phyloP scores from a whole-genome alignment of 2,329 filamentous ascomycete species.

The Hymenoscyphus linearis region DNA sequence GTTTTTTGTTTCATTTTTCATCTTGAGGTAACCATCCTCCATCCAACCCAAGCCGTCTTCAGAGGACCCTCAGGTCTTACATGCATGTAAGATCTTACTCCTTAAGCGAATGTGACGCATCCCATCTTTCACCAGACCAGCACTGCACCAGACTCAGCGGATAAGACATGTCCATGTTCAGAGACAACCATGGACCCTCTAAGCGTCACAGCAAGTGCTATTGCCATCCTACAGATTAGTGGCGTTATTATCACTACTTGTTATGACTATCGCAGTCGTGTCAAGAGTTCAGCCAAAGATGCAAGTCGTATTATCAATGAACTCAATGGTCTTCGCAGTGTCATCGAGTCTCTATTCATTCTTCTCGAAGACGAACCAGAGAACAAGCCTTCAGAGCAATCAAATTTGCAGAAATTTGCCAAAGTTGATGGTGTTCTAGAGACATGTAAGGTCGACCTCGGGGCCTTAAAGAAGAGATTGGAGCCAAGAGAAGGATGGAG shows the following conservation, averaged over 20 bases:
- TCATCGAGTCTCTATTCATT: slow-evolving; percentile 4
- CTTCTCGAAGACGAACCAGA: neutral
- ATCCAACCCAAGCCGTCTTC: too few relatives aligned
- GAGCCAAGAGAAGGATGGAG: slow-evolving; percentile 5
- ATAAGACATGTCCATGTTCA: neutral
- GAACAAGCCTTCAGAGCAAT: neutral
- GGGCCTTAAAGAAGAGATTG: neutral
- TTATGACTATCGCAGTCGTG: slow-evolving; percentile 3
- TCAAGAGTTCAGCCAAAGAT: slow-evolving; percentile 5
- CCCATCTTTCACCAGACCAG: neutral
- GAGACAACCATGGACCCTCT: neutral
- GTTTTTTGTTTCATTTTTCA: too few relatives aligned
- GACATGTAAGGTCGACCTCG: neutral
- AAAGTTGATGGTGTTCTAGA: neutral
- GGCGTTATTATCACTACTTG: slow-evolving; percentile 6
- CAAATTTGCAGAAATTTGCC: neutral
- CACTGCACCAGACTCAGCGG: too few relatives aligned
- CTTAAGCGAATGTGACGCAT: neutral
- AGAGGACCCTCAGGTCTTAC: too few relatives aligned
- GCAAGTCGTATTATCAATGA: slow-evolving; percentile 6
- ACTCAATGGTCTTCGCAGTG: slow-evolving; percentile 3
- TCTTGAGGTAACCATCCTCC: too few relatives aligned
- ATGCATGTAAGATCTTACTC: too few relatives aligned
- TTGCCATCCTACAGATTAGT: slow-evolving; percentile 6
- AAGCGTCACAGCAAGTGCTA: slow-evolving; percentile 5